Evolutionary conservation across 306 rosid species (phyloP).

Genomic region (Lathyrus sativus): DNA sequence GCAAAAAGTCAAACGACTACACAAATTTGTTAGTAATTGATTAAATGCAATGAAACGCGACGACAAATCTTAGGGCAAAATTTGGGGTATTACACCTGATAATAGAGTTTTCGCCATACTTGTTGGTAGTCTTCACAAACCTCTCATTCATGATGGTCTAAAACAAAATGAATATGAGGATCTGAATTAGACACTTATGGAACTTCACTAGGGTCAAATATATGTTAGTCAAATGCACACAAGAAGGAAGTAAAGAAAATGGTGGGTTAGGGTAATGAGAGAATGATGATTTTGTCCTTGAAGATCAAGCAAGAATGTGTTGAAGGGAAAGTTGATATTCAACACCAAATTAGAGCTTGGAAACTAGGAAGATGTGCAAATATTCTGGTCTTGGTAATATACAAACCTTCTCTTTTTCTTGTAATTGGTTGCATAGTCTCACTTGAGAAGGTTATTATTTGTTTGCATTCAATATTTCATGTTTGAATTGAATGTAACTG

Average conservation of each 20-base stretch:
- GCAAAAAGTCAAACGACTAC: too few relatives aligned
- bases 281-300: slow-evolving; percentile 23
- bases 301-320: neutral
- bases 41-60: too few relatives aligned
- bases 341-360: slow-evolving; percentile 18
- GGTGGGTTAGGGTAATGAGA: neutral
- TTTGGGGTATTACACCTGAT: too few relatives aligned
- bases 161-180: slow-evolving; percentile 1
- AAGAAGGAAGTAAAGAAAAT: neutral
- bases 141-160: neutral
- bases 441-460: slow-evolving; percentile 11
- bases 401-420: neutral
- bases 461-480: neutral
- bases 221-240: slow-evolving; percentile 10
- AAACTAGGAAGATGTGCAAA: neutral
- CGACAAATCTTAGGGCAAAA: too few relatives aligned
- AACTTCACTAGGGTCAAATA: slow-evolving; percentile 2
- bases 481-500: neutral
- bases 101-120: slow-evolving; percentile 70
- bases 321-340: slow-evolving; percentile 20
- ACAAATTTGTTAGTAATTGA: too few relatives aligned
- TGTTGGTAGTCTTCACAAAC: slow-evolving; percentile 41
- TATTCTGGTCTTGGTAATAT: slow-evolving; percentile 10
- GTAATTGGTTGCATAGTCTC: neutral
- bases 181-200: neutral